These are phyloP conservation scores for Diaporthe aspalathi DNA, from an alignment of 2,329 filamentous ascomycete genomes.

Conservation along the genomic window DNA sequence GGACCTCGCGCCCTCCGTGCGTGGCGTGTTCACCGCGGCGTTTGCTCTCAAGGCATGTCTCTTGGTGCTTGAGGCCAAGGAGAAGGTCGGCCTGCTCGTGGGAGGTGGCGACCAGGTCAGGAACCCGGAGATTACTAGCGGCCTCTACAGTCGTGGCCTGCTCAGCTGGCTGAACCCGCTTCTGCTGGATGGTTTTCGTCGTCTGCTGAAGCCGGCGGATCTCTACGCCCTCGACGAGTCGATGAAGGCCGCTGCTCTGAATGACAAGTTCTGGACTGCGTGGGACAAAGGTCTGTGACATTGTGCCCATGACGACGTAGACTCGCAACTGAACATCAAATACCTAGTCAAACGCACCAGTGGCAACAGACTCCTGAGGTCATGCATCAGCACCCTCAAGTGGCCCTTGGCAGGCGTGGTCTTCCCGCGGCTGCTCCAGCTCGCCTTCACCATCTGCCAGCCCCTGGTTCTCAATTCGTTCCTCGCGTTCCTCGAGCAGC, in stretches of 20 bases:
- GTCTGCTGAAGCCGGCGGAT: conserved; percentile 50
- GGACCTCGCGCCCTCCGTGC: conserved; percentile 44
- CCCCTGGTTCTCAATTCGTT: conserved; percentile 51
- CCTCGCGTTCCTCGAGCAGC: conserved; percentile 47
- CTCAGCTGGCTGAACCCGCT: conserved; percentile 55
- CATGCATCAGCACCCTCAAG: conserved; percentile 46
- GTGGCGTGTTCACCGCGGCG: conserved; percentile 50
- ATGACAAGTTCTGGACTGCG: conserved; percentile 47
- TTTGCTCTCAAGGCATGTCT: conserved; percentile 51
- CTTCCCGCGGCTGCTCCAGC: conserved; percentile 47
- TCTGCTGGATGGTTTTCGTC: conserved; percentile 50
- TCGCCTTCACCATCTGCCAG: conserved; percentile 53
- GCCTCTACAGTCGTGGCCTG: conserved; percentile 52
- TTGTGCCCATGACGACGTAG: background rate
- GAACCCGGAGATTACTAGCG: conserved; percentile 53
- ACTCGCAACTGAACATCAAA: background rate
- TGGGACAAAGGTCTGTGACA: conserved; percentile 46
- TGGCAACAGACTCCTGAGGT: conserved; percentile 41
- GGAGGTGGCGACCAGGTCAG: conserved; percentile 41
- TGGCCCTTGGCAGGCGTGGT: conserved; percentile 48
- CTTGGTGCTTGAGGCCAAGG: conserved; percentile 53
- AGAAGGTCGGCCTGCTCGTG: conserved; percentile 50
- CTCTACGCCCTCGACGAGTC: conserved; percentile 50
- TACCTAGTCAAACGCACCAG: conserved; percentile 17
- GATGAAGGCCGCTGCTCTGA: conserved; percentile 48